Conservation (phyloP, 805 yeast genomes). For the Aciculoconidium aculeatum region DNA sequence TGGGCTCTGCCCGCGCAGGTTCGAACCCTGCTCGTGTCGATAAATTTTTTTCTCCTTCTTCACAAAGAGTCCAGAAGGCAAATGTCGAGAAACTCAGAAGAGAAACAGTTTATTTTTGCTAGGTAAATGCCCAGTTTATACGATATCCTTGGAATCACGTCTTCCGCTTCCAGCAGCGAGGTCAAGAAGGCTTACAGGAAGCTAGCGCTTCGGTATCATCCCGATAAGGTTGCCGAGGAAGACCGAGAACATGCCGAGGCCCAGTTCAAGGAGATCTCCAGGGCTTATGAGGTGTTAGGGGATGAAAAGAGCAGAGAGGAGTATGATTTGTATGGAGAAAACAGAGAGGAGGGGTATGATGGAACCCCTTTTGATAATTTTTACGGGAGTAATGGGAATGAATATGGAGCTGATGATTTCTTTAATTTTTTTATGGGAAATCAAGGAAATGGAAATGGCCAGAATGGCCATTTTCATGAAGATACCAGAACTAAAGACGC, state of each 20-base stretch:
- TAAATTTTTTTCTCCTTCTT: conserved; percentile 20
- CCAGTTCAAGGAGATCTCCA: conserved; percentile 74
- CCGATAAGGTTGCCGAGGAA: conserved; percentile 75
- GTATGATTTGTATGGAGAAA: conserved; percentile 53
- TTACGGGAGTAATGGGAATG: conserved; percentile 30
- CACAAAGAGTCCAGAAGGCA: background rate
- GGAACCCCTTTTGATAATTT: conserved; percentile 37
- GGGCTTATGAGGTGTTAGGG: conserved; percentile 78
- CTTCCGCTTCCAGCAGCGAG: conserved; percentile 61
- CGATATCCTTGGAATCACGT: conserved; percentile 63
- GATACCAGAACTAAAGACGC: conserved; percentile 59
- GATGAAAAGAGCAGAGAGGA: conserved; percentile 59
- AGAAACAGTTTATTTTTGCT: too few relatives aligned
- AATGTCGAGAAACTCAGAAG: background rate
- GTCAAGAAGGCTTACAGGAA: conserved; percentile 82
- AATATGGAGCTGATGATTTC: conserved; percentile 69
- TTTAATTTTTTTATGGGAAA: conserved; percentile 49
- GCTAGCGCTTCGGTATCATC: conserved; percentile 78
- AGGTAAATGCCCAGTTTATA: conserved; percentile 32
- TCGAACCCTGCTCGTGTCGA: conserved; percentile 74
- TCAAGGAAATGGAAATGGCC: conserved; percentile 11
- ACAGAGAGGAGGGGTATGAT: conserved; percentile 16
- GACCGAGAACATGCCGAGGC: conserved; percentile 64
- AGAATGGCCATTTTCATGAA: conserved; percentile 11
- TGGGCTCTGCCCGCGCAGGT: conserved; percentile 78